phyloP scores from a whole-genome alignment of 257 asterid genomes.

The Phtheirospermum japonicum region DNA sequence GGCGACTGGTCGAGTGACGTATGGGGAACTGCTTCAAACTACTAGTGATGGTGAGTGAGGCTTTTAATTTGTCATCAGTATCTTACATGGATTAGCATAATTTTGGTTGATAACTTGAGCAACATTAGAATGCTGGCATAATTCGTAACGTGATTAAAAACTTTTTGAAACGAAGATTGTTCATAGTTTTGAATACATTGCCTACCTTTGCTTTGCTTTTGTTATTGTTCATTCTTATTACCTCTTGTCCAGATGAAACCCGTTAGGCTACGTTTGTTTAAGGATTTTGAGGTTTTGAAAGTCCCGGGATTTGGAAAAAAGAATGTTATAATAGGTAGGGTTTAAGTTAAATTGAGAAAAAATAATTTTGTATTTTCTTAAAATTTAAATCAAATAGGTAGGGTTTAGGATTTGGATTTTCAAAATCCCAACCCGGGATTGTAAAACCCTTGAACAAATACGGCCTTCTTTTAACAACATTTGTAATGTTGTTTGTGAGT shows the following conservation, averaged over 20 bases:
- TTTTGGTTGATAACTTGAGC: constrained; percentile 10
- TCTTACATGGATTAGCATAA: constrained; percentile 9
- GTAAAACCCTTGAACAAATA: too few species aligned
- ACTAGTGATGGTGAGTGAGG: constrained; percentile 51
- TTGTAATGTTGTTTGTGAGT: constrained; percentile 22
- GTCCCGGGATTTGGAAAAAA: too few species aligned
- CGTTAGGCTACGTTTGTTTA: too few species aligned
- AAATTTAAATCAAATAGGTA: too few species aligned
- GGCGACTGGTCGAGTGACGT: constrained; percentile 50
- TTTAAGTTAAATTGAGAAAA: too few species aligned
- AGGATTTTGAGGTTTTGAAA: too few species aligned
- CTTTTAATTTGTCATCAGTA: constrained; percentile 1
- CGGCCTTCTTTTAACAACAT: constrained; percentile 13
- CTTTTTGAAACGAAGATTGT: not conserved
- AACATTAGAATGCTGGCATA: not conserved
- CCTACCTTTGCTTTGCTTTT: not conserved
- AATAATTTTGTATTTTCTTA: too few species aligned
- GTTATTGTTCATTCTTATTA: not conserved
- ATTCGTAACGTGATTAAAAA: not conserved
- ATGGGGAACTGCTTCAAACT: constrained; percentile 54
- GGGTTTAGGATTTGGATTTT: too few species aligned
- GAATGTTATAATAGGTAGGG: too few species aligned
- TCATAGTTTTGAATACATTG: not conserved
- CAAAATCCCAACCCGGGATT: too few species aligned
- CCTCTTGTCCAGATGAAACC: not conserved